Evolutionary conservation across 257 asterid species (phyloP), one percentile per base, ranked within the genome.

Genomic region (Handroanthus guayacan): DNA sequence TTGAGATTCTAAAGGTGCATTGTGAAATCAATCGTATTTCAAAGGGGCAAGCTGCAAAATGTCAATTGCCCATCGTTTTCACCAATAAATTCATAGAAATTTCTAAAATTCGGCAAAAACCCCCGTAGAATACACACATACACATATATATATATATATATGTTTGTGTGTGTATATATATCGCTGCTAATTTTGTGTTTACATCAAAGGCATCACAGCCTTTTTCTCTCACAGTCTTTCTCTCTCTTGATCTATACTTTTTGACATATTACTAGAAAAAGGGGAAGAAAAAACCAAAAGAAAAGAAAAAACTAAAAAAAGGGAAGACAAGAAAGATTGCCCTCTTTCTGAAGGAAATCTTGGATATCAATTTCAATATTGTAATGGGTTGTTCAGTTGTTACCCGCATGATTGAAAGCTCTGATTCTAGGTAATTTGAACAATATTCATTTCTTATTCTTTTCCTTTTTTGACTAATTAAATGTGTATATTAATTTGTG

Each of bases 171-270:
- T 25, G 31, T 25, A 25, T 75, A 75, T 25, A 25, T 75, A 75
- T 79, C 79, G 67, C 66, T 77, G 14, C 76, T 63, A 71, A 25
- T 18, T 79, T 72, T 81, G 39, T 83, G 50, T 76, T 76, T 65
- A 39, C 81, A 57, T 52, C 67, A 20, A 43, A 77, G 79, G 55
- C 61, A 44, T 62, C 67, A 5, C 63, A 57, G 31, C 1, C 61
- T 62, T 87, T 78, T 44, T 69, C 70, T 62, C 64, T 71, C 68
- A 44, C 67, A 56, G 52, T 5, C 73, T 57, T 57, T 71, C 69
- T 64, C 78, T 66, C 83, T 77, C 82, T 77, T 55, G 83, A 79
- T 79, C 90, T 71, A 76, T 83, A 81, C 85, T 78, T 79, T 71
- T 62, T 71, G 67, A 69, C 80, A 58, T 79, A 65, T 72, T 64